Conservation (phyloP, 495 filamentous ascomycete genomes). For the Penicillium parvum region DNA sequence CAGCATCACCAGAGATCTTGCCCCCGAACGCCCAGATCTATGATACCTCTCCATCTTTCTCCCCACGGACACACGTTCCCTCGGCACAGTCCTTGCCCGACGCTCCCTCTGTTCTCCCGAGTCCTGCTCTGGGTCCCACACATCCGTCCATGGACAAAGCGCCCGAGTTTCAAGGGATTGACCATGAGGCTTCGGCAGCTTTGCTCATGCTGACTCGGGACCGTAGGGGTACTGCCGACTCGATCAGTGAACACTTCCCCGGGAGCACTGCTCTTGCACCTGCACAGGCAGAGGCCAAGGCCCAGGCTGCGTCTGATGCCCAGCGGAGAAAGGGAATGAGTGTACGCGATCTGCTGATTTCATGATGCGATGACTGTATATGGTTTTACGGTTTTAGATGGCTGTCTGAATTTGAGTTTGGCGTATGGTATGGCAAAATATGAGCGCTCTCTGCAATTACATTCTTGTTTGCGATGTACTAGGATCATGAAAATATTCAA, state of each 20-base stretch:
- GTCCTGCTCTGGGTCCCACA: slow-evolving; percentile 37
- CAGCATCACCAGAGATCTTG: slow-evolving; percentile 34
- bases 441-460: too few relatives aligned
- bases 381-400: background rate
- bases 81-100: slow-evolving; percentile 26
- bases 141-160: slow-evolving; percentile 23
- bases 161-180: slow-evolving; percentile 40
- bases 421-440: background rate
- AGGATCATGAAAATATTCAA: too few relatives aligned
- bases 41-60: slow-evolving; percentile 38
- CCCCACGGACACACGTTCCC: slow-evolving; percentile 31
- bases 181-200: slow-evolving; percentile 78
- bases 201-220: slow-evolving; percentile 76
- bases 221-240: slow-evolving; percentile 44
- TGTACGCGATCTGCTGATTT: slow-evolving; percentile 72
- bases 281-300: too few relatives aligned
- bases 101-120: slow-evolving; percentile 36
- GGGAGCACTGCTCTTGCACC: slow-evolving; percentile 11
- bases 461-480: too few relatives aligned
- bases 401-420: too few relatives aligned
- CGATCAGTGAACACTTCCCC: slow-evolving; percentile 25
- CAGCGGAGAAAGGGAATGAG: slow-evolving; percentile 59
- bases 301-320: slow-evolving; percentile 12
- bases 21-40: slow-evolving; percentile 21
- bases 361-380: slow-evolving; percentile 22